Evolutionary conservation across 768 basidiomycete genomes (phyloP).

Genomic region (Lactarius hatsudake): DNA sequence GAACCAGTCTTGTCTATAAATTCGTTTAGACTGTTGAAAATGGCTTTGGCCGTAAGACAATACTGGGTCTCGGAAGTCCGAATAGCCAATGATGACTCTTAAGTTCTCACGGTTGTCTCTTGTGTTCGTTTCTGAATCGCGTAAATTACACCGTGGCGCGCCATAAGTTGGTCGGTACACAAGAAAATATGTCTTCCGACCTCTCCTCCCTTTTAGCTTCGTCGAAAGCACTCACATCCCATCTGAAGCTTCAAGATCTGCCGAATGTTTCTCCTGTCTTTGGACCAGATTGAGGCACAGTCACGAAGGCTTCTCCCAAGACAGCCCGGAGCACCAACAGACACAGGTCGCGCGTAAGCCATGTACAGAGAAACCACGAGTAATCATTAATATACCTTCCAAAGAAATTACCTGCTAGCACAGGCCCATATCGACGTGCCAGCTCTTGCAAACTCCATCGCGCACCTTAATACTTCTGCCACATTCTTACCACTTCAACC

Average conservation of each 20-base stretch:
- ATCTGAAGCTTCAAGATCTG: constrained; percentile 75
- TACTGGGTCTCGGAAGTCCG: too few species aligned
- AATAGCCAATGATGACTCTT: background rate
- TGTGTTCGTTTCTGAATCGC: background rate
- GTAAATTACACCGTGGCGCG: background rate
- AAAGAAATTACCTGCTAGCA: constrained; percentile 87
- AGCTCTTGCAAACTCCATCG: constrained; percentile 79
- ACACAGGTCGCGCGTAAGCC: constrained; percentile 71
- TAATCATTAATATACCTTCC: constrained; percentile 15
- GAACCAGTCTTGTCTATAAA: background rate
- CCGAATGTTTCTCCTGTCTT: constrained; percentile 85
- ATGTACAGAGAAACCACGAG: background rate
- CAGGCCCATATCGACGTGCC: constrained; percentile 92
- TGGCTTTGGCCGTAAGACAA: background rate
- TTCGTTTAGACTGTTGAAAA: background rate
- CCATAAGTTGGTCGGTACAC: background rate
- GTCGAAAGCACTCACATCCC: constrained; percentile 71
- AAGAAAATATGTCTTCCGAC: constrained; percentile 42
- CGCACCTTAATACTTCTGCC: constrained; percentile 72
- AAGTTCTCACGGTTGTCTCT: background rate
- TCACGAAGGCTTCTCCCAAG: constrained; percentile 79
- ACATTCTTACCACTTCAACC: constrained; percentile 91
- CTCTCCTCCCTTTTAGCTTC: constrained; percentile 69
- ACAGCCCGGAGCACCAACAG: constrained; percentile 59
- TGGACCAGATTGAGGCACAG: constrained; percentile 95